Percentiles rank a stretch among this genome's conserved stretches.
Evolutionary conservation across 352 stramenopile species (phyloP).

Genomic region (Globisporangium alternatum): DNA sequence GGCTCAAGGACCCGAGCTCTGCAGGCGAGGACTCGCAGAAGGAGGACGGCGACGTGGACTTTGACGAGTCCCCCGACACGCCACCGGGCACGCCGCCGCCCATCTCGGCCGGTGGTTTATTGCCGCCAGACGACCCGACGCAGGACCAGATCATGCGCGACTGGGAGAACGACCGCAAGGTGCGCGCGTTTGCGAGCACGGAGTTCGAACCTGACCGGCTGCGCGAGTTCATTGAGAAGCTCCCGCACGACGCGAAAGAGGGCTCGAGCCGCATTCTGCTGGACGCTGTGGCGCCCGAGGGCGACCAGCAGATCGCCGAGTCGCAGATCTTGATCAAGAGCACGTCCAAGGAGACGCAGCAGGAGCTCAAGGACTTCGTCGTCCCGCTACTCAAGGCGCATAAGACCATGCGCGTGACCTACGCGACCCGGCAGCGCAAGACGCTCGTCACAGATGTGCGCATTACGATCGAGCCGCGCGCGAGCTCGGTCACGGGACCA

Average conservation of each 20-base stretch:
- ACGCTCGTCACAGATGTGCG: constrained; percentile 77
- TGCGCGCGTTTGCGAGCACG: constrained; percentile 38
- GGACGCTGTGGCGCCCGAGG: constrained; percentile 42
- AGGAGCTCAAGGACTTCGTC: constrained; percentile 58
- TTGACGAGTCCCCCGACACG: constrained; percentile 60
- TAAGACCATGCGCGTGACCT: constrained; percentile 62
- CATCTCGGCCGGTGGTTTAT: constrained; percentile 48
- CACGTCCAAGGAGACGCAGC: constrained; percentile 47
- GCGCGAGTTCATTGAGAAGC: constrained; percentile 48
- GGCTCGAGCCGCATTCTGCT: constrained; percentile 63
- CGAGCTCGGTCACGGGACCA: constrained; percentile 53
- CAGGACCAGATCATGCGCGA: constrained; percentile 60
- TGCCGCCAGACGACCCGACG: constrained; percentile 49
- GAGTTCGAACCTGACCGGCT: constrained; percentile 46
- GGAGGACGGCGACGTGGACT: constrained; percentile 20
- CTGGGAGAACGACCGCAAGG: constrained; percentile 65
- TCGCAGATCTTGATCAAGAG: constrained; percentile 69
- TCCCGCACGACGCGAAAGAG: constrained; percentile 67
- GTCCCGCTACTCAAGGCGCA: constrained; percentile 73
- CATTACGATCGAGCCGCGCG: constrained; percentile 74
- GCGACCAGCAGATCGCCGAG: constrained; percentile 42
- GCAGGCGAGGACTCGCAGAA: constrained; percentile 24
- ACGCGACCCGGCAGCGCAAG: constrained; percentile 62
- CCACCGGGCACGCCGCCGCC: constrained; percentile 72
- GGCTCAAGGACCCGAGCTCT: constrained; percentile 25